Conservation (phyloP, 768 basidiomycete genomes). For the Hemileccinum rubropunctum region DNA sequence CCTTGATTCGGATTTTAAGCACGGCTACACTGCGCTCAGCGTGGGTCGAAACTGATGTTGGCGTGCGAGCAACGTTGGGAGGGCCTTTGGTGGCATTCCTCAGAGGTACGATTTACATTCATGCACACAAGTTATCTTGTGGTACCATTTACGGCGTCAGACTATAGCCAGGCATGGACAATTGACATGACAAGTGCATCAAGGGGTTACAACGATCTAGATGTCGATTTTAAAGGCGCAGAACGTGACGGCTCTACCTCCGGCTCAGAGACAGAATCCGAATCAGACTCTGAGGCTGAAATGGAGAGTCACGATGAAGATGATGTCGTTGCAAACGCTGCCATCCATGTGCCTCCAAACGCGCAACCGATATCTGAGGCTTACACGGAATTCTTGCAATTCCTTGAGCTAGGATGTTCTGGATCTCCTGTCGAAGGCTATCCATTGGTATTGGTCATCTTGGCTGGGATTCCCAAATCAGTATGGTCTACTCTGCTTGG, state of each 20-base stretch:
- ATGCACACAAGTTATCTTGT: neutral
- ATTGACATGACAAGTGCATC: constrained; percentile 18
- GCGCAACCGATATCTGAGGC: constrained; percentile 35
- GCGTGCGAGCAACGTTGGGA: constrained; percentile 69
- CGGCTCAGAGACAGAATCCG: constrained; percentile 30
- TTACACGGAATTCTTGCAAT: constrained; percentile 74
- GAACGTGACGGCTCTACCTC: constrained; percentile 34
- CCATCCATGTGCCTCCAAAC: neutral
- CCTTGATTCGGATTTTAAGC: constrained; percentile 48
- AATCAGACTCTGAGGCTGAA: constrained; percentile 9
- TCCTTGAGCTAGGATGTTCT: constrained; percentile 77
- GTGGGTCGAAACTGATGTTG: constrained; percentile 67
- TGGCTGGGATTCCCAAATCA: constrained; percentile 74
- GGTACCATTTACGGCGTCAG: constrained; percentile 34
- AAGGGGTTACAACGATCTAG: constrained; percentile 29
- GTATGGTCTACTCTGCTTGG: constrained; percentile 38
- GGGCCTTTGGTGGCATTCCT: constrained; percentile 69
- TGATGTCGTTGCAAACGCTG: constrained; percentile 31
- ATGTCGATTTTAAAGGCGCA: constrained; percentile 9
- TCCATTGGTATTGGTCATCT: constrained; percentile 72
- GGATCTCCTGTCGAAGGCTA: constrained; percentile 79
- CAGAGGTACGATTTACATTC: constrained; percentile 45
- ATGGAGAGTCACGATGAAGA: constrained; percentile 34
- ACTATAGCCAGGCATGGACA: constrained; percentile 65
- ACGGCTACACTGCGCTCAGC: constrained; percentile 61